Base-by-base conservation (phyloP, 2,329 filamentous ascomycete genomes). In the Exserohilum turcica region DNA sequence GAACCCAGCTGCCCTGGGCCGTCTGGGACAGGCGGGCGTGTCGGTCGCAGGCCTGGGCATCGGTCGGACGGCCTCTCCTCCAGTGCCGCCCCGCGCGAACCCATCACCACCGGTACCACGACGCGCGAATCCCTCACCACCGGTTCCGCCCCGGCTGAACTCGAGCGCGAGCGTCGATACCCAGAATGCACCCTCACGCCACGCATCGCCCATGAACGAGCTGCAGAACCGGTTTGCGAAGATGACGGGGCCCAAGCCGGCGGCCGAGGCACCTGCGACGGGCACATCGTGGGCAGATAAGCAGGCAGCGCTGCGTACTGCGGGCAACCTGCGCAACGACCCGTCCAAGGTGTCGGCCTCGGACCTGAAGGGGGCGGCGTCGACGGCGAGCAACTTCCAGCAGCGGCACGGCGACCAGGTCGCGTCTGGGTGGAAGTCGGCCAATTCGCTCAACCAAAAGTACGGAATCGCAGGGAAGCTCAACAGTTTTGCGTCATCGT, bases 41-140 rank as follows among this genome's bases (percentile, higher is more conserved):
- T 89, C 87, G 0, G 90, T 96, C 0, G 88, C 91, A 0, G 88
- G 83, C 0, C 78, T 96, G 3, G 89, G 89, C 5, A 95, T 96
- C 56, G 86, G 85, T 3, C 71, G 68, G 40, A 75, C 61, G 51
- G 65, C 65, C n/a, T 70, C 69, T 54, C 71, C 71, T 43, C 69
- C 65, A 37, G 64, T 68, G 36, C 66, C 67, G 31, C 59, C 63
- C 37, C 73, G 86, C 10, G 71, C 68, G 47, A 54, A 54, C 10
- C 57, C 57, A 32, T 66, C 67, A 54, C 70, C 69, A 49, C 68
- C 64, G 28, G 61, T 65, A n/a, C 64, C 64, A 13, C 58, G 59
- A 24, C 70, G 62, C 6, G 71, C 68, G 47, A 54, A 52, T 8
- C 54, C 57, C 19, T 66, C 67, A 56, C 70, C 68, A 52, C 68